Conservation (phyloP, 2,329 filamentous ascomycete species). For the Graphiopsis chlorocephala region DNA sequence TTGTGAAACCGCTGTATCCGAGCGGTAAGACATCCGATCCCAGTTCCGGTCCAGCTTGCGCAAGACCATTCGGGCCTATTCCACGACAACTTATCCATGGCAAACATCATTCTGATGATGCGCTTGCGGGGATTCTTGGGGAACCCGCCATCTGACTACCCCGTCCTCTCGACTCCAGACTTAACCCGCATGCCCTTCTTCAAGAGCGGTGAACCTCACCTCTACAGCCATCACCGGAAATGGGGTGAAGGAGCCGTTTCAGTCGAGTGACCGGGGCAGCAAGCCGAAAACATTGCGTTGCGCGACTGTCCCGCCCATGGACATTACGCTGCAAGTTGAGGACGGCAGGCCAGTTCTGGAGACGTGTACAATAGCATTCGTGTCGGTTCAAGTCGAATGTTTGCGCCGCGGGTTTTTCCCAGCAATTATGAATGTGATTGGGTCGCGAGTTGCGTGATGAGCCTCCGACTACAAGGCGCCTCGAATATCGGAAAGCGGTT, state of each 20-base stretch:
- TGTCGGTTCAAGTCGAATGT: background rate
- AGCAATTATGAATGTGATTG: background rate
- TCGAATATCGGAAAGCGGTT: background rate
- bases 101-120: slow-evolving; percentile 10
- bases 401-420: background rate
- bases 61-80: slow-evolving; percentile 5
- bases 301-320: background rate
- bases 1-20: background rate
- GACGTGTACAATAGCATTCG: background rate
- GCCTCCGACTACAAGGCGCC: background rate
- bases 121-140: slow-evolving; percentile 1
- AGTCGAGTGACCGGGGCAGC: background rate
- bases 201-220: background rate
- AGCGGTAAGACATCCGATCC: background rate
- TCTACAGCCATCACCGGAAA: background rate
- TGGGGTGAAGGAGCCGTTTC: background rate
- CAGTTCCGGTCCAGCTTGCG: background rate
- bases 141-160: background rate
- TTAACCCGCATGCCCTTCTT: background rate
- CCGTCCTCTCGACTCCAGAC: slow-evolving; percentile 1
- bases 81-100: background rate
- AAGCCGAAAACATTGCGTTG: background rate
- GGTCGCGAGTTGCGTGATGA: background rate
- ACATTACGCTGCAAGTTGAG: background rate
- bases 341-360: background rate